phyloP scores from a whole-genome alignment of 805 yeast genomes.

The Kregervanrija fluxuum region DNA sequence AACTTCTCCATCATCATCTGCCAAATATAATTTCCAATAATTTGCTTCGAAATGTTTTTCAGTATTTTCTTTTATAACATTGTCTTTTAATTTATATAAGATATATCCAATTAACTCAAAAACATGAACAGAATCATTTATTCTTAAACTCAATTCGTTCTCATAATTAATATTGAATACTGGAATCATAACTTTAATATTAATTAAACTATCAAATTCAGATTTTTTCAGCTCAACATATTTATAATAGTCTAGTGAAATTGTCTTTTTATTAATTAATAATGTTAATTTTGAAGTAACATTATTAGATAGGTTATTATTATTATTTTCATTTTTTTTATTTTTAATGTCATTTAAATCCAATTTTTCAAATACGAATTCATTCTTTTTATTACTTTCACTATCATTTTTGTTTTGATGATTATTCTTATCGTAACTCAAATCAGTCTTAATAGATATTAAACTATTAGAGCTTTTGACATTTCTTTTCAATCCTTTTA shows the following conservation, averaged over 20 bases:
- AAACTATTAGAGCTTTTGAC: slow-evolving; percentile 5
- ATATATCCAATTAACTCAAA: slow-evolving; percentile 51
- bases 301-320: not conserved
- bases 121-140: slow-evolving; percentile 35
- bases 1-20: slow-evolving; percentile 90
- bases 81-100: slow-evolving; percentile 28
- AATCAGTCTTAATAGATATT: not conserved
- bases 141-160: slow-evolving; percentile 16
- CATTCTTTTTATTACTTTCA: not conserved
- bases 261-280: slow-evolving; percentile 35
- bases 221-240: slow-evolving; percentile 17
- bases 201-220: slow-evolving; percentile 5
- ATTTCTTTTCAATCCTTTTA: not conserved
- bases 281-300: slow-evolving; percentile 33
- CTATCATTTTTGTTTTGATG: not conserved
- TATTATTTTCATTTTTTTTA: not conserved
- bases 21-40: slow-evolving; percentile 68
- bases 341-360: not conserved
- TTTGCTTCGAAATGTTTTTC: slow-evolving; percentile 44
- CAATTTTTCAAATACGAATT: not conserved
- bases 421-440: not conserved
- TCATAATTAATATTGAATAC: slow-evolving; percentile 7
- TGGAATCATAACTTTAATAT: slow-evolving; percentile 16
- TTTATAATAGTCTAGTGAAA: slow-evolving; percentile 36
- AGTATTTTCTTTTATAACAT: slow-evolving; percentile 3